A percentile compares a stretch with the other conserved stretches of the same genome.
Conservation (phyloP, 441 rosid species). For the Isatis lusitanica region DNA sequence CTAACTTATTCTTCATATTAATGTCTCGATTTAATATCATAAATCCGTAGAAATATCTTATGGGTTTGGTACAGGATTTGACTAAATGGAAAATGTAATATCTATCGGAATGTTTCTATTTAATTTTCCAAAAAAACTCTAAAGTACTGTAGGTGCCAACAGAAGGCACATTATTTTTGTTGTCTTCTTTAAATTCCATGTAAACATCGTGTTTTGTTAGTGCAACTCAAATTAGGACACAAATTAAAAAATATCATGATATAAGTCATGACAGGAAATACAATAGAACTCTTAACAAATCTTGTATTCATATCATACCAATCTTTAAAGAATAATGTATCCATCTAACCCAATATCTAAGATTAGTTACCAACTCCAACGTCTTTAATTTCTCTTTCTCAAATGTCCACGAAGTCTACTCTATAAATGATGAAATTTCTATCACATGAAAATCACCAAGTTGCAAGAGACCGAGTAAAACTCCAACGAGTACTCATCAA, state of each 20-base stretch:
- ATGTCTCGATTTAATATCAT: background rate
- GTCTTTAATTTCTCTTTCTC: constrained; percentile 13
- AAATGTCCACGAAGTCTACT: constrained; percentile 19
- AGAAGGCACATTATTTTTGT: background rate
- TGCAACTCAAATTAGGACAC: background rate
- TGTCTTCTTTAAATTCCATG: background rate
- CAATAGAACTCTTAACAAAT: constrained; percentile 20
- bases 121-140: background rate
- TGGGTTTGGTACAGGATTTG: constrained; percentile 1
- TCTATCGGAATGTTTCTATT: background rate
- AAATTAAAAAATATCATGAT: too few species aligned
- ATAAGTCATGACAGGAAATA: background rate
- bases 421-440: constrained; percentile 43
- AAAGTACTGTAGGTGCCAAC: background rate
- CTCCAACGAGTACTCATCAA: background rate
- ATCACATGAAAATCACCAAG: constrained; percentile 17
- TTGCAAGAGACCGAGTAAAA: constrained; percentile 22
- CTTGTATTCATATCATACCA: constrained; percentile 26
- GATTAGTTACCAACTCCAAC: constrained; percentile 51
- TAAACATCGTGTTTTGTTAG: background rate
- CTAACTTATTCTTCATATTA: constrained; percentile 6
- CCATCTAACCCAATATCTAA: constrained; percentile 36
- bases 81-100: background rate
- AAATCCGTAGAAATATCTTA: background rate
- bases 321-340: constrained; percentile 12